Evolutionary conservation across 345 rosid genomes (phyloP).

Genomic region (Eucalyptus leucophloia): DNA sequence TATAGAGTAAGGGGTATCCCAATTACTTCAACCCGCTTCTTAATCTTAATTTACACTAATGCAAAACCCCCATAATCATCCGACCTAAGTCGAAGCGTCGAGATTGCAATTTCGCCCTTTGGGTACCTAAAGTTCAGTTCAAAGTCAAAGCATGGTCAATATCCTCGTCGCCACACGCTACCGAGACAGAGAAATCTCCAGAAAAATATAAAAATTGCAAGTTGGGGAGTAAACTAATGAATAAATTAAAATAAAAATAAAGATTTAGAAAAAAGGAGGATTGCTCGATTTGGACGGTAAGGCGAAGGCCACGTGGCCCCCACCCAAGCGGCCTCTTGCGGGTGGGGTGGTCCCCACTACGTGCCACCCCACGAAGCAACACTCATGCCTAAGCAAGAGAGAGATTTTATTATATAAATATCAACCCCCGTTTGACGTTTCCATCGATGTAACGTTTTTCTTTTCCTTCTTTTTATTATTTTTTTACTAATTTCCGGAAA

Average conservation of each 20-base stretch:
- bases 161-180: not conserved
- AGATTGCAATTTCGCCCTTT: not conserved
- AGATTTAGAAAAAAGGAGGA: not conserved
- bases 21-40: not conserved
- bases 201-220: not conserved
- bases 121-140: not conserved
- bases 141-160: not conserved
- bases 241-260: too few relatives aligned
- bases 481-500: not conserved
- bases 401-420: not conserved
- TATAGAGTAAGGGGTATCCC: not conserved
- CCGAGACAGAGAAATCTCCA: not conserved
- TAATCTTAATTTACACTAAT: not conserved
- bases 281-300: not conserved
- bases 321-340: not conserved
- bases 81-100: not conserved
- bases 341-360: not conserved
- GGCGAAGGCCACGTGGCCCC: not conserved
- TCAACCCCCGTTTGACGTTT: not conserved
- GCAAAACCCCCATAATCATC: not conserved
- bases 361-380: not conserved
- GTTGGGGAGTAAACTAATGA: not conserved
- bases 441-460: not conserved
- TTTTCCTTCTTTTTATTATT: not conserved
- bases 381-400: not conserved